Conservation (phyloP, 2,329 filamentous ascomycete species). For the Aspergillus bombycis region DNA sequence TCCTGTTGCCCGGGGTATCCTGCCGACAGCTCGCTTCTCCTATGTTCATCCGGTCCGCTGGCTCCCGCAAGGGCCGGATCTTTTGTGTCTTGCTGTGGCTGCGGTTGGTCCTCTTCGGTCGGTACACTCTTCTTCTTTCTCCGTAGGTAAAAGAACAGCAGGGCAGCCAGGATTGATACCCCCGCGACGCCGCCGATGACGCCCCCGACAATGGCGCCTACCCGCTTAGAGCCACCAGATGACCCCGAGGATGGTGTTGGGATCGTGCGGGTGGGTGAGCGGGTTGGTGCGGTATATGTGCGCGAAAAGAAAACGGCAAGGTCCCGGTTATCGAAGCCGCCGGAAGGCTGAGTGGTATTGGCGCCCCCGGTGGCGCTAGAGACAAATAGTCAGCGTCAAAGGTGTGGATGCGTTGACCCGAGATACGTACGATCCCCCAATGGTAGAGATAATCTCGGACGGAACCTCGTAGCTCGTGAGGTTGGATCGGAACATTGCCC, state of each 20-base stretch:
- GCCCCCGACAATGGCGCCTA: slow-evolving; percentile 4
- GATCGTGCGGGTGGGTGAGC: neutral
- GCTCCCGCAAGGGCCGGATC: neutral
- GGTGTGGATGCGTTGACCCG: neutral
- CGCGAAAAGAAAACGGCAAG: slow-evolving; percentile 6
- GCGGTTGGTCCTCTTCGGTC: neutral
- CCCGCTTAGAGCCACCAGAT: neutral
- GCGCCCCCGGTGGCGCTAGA: slow-evolving; percentile 2
- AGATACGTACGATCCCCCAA: slow-evolving; percentile 9
- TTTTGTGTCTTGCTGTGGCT: neutral
- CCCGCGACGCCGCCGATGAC: slow-evolving; percentile 2
- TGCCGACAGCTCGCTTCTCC: neutral
- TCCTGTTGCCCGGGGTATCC: neutral
- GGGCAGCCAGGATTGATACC: neutral
- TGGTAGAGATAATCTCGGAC: slow-evolving; percentile 1
- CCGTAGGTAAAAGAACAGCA: neutral
- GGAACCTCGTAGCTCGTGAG: slow-evolving; percentile 8
- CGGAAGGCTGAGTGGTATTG: neutral
- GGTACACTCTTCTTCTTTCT: neutral
- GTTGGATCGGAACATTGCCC: slow-evolving; percentile 5
- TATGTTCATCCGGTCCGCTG: neutral
- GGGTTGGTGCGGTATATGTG: neutral
- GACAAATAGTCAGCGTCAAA: neutral
- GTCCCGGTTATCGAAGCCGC: slow-evolving; percentile 6
- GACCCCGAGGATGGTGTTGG: neutral